Percentiles rank a stretch among this genome's conserved stretches.
These are phyloP conservation scores for Starmerella potacharoeniae DNA, from an alignment of 805 yeast genomes.

Conservation along the genomic window DNA sequence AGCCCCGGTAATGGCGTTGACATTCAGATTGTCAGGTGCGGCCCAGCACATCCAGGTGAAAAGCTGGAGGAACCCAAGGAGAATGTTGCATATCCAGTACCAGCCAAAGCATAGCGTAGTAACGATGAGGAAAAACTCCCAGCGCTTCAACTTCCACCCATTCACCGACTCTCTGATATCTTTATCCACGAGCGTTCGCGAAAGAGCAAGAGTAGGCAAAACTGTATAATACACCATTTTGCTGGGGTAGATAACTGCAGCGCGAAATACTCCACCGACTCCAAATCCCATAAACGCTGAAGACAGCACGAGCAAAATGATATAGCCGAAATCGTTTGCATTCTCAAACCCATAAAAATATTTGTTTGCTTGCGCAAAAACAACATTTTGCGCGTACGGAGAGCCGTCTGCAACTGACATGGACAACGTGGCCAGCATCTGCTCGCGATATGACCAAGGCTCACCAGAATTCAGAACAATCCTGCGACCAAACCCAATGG, in stretches of 20 bases:
- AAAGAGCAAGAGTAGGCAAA: slow-evolving; percentile 39
- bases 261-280: slow-evolving; percentile 52
- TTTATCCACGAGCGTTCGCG: slow-evolving; percentile 34
- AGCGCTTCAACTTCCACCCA: slow-evolving; percentile 50
- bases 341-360: neutral
- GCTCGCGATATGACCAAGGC: slow-evolving; percentile 29
- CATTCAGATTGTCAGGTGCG: slow-evolving; percentile 42
- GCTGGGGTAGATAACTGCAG: slow-evolving; percentile 43
- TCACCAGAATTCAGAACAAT: slow-evolving; percentile 40
- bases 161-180: slow-evolving; percentile 27
- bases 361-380: neutral
- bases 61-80: slow-evolving; percentile 47
- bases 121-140: slow-evolving; percentile 37
- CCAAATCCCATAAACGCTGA: slow-evolving; percentile 57
- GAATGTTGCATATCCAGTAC: slow-evolving; percentile 56
- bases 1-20: slow-evolving; percentile 52
- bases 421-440: slow-evolving; percentile 4
- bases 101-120: slow-evolving; percentile 39
- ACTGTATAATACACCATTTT: slow-evolving; percentile 44
- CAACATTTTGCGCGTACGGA: slow-evolving; percentile 1
- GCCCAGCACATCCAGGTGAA: slow-evolving; percentile 53
- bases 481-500: slow-evolving; percentile 3
- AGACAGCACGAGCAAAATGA: slow-evolving; percentile 41
- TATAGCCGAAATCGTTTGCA: slow-evolving; percentile 32
- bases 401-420: slow-evolving; percentile 21